Percentiles rank a stretch among this genome's conserved stretches.
These are phyloP conservation scores for Moesziomyces antarcticus DNA, from an alignment of 1,284 basidiomycete species.

Conservation along the genomic window DNA sequence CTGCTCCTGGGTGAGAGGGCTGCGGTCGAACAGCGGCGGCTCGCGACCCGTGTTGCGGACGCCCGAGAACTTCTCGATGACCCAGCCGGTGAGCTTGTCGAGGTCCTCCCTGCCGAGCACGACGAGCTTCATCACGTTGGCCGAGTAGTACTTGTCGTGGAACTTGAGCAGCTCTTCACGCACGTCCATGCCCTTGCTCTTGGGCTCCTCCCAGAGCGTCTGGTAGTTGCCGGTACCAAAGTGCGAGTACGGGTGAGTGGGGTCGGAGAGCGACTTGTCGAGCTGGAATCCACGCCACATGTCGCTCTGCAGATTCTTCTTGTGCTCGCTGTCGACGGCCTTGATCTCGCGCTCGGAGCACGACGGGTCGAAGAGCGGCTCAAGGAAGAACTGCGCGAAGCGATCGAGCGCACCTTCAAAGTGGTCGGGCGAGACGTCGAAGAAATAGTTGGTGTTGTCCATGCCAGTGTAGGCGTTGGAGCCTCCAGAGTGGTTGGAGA, in stretches of 20 bases:
- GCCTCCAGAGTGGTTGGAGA: conserved; percentile 87
- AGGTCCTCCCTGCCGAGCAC: conserved; percentile 89
- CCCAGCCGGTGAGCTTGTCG: conserved; percentile 79
- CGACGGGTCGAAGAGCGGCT: conserved; percentile 87
- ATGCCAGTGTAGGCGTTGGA: conserved; percentile 96
- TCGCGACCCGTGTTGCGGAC: conserved; percentile 76
- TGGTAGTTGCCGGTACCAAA: conserved; percentile 92
- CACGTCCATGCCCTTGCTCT: conserved; percentile 79
- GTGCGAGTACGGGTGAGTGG: conserved; percentile 88
- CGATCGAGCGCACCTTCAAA: conserved; percentile 86
- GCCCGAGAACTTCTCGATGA: conserved; percentile 81
- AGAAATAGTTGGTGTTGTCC: conserved; percentile 92
- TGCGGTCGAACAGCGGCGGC: conserved; percentile 78
- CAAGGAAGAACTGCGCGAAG: conserved; percentile 94
- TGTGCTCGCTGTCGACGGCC: conserved; percentile 97
- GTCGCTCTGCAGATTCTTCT: conserved; percentile 96
- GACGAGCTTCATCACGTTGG: conserved; percentile 90
- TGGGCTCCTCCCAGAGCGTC: conserved; percentile 77
- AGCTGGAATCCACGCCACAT: conserved; percentile 97
- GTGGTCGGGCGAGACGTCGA: conserved; percentile 87
- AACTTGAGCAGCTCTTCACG: conserved; percentile 91
- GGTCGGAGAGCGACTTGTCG: conserved; percentile 83
- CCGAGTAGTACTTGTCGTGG: conserved; percentile 93
- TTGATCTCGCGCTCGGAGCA: conserved; percentile 95
- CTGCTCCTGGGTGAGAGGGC: conserved; percentile 72